Evolutionary conservation across 345 rosid species (phyloP).

Genomic region (Dovyalis caffra): DNA sequence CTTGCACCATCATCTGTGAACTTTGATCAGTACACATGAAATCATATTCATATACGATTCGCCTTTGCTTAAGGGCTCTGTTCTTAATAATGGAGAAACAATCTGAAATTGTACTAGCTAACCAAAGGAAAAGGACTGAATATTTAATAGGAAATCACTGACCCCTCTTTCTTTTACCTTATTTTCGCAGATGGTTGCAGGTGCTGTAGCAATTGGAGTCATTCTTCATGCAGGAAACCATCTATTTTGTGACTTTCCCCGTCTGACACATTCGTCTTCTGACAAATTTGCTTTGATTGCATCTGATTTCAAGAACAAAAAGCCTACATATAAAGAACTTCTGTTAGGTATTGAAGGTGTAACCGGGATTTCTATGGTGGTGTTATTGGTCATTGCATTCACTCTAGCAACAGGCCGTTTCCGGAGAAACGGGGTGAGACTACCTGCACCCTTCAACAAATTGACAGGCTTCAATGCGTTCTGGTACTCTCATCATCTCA

Average conservation of each 20-base stretch:
- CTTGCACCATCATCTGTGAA: too few species aligned
- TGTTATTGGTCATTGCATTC: conserved; percentile 59
- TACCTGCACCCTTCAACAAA: conserved; percentile 76
- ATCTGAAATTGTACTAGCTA: neutral
- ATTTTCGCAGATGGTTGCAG: conserved; percentile 62
- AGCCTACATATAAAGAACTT: conserved; percentile 68
- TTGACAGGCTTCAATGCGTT: conserved; percentile 93
- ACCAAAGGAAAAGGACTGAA: neutral
- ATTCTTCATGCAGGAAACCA: conserved; percentile 72
- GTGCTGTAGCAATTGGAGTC: conserved; percentile 66
- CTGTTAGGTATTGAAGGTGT: conserved; percentile 64
- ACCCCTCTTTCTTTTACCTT: neutral
- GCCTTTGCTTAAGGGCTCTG: too few species aligned
- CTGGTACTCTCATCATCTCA: conserved; percentile 96
- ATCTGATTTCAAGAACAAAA: conserved; percentile 43
- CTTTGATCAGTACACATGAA: neutral
- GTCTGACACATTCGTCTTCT: conserved; percentile 50
- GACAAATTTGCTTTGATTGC: conserved; percentile 63
- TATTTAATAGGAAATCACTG: too few species aligned
- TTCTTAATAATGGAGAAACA: too few species aligned
- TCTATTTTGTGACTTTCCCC: conserved; percentile 81
- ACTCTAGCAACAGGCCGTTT: conserved; percentile 67
- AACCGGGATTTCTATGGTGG: conserved; percentile 79
- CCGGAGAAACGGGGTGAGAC: conserved; percentile 61
- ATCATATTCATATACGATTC: neutral